Evolutionary conservation across 2,329 filamentous ascomycete species (phyloP).

Genomic region (Penicillium sp.): DNA sequence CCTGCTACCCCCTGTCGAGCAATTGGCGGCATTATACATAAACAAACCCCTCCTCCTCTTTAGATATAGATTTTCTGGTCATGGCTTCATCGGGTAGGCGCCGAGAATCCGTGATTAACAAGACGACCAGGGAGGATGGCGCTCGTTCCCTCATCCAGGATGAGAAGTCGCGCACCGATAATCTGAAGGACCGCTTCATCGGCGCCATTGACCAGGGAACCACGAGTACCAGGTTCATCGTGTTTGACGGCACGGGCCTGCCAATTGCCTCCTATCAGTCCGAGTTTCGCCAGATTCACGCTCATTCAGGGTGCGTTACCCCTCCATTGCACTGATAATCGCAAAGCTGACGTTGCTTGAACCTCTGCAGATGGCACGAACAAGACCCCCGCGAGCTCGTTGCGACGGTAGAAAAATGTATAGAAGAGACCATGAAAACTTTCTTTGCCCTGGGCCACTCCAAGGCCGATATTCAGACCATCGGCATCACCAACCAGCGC

Average conservation of each 20-base stretch:
- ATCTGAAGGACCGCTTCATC: slow-evolving; percentile 55
- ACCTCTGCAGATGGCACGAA: slow-evolving; percentile 70
- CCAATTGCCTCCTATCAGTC: slow-evolving; percentile 80
- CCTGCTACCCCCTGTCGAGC: not conserved
- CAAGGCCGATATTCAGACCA: slow-evolving; percentile 64
- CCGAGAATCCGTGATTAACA: slow-evolving; percentile 23
- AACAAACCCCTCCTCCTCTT: not conserved
- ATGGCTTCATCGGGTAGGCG: slow-evolving; percentile 16
- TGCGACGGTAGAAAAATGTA: slow-evolving; percentile 70
- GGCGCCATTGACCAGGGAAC: slow-evolving; percentile 90
- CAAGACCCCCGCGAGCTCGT: slow-evolving; percentile 78
- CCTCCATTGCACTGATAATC: not conserved
- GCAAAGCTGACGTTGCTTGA: not conserved
- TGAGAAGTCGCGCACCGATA: slow-evolving; percentile 26
- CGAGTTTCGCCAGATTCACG: slow-evolving; percentile 81
- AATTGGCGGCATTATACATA: not conserved
- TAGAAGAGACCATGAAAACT: slow-evolving; percentile 67
- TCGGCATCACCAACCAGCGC: slow-evolving; percentile 87
- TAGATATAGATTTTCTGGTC: slow-evolving; percentile 5
- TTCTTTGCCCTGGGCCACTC: slow-evolving; percentile 69
- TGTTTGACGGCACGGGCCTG: slow-evolving; percentile 76
- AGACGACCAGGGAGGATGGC: slow-evolving; percentile 30
- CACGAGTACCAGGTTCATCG: slow-evolving; percentile 82
- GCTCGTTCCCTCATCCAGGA: slow-evolving; percentile 33
- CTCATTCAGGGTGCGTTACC: slow-evolving; percentile 69